Conservation (phyloP, 2,329 filamentous ascomycete species). For the Chrysosporium keratinophilum region DNA sequence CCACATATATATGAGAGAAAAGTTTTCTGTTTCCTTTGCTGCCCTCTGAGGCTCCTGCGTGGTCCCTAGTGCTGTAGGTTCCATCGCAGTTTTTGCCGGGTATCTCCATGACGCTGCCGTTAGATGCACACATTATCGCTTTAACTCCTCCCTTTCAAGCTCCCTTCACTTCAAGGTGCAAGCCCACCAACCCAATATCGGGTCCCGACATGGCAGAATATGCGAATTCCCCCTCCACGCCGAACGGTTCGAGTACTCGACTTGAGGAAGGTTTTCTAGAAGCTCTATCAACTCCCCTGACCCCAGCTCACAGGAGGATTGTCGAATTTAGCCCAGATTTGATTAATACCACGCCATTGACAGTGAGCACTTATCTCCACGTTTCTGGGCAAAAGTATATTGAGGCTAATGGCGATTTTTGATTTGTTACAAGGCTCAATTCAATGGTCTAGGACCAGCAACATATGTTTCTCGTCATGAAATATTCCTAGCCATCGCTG, state of each 20-base stretch:
- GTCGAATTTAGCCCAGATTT: background rate
- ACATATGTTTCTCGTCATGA: background rate
- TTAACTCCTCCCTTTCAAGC: background rate
- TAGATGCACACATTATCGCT: background rate
- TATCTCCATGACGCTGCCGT: background rate
- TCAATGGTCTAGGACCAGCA: background rate
- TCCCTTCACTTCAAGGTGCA: background rate
- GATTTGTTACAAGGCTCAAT: background rate
- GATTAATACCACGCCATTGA: background rate
- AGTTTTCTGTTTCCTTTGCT: background rate
- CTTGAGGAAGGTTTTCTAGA: background rate
- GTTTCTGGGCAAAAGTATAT: too few relatives aligned
- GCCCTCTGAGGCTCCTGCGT: too few relatives aligned
- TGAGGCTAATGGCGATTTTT: background rate
- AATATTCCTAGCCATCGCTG: conserved; percentile 15
- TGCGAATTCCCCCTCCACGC: background rate
- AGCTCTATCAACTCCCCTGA: background rate
- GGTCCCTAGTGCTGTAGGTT: background rate
- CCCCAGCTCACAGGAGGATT: background rate
- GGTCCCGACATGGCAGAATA: background rate
- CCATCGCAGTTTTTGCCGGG: background rate
- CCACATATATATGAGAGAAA: too few relatives aligned
- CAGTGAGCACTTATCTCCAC: background rate
- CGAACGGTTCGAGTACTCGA: background rate
- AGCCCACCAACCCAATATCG: background rate